Evolutionary conservation across 1,139 yeast genomes (phyloP).

Genomic region (Hemisphaericaspora subhashii): DNA sequence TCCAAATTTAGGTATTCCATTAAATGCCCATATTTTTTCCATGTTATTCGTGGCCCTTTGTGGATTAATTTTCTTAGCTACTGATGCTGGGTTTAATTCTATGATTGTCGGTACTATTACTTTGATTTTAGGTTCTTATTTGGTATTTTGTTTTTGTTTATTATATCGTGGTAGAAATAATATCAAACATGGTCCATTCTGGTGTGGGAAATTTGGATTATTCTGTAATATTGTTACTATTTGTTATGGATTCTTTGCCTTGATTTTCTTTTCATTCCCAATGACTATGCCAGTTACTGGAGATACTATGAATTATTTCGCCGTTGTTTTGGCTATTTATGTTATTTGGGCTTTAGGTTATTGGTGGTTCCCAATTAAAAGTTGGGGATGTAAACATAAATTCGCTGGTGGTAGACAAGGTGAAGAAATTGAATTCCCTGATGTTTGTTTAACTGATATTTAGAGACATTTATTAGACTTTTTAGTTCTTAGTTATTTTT

Average conservation of each 20-base stretch:
- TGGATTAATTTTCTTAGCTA: slow-evolving; percentile 42
- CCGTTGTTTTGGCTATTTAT: slow-evolving; percentile 62
- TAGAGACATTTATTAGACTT: background rate
- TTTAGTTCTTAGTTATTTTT: background rate
- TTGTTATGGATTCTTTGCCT: slow-evolving; percentile 59
- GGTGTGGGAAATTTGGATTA: slow-evolving; percentile 58
- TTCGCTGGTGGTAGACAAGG: slow-evolving; percentile 48
- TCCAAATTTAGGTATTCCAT: slow-evolving; percentile 44
- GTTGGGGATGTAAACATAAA: slow-evolving; percentile 37
- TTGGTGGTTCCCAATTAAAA: slow-evolving; percentile 54
- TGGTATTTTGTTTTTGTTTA: slow-evolving; percentile 49
- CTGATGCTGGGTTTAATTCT: slow-evolving; percentile 46
- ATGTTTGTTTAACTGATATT: slow-evolving; percentile 34
- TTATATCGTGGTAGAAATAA: slow-evolving; percentile 57
- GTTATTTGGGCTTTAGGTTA: slow-evolving; percentile 52
- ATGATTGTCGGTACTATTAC: slow-evolving; percentile 49
- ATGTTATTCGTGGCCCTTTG: slow-evolving; percentile 39
- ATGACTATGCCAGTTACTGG: slow-evolving; percentile 61
- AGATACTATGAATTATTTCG: slow-evolving; percentile 68
- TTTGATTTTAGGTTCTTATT: slow-evolving; percentile 41
- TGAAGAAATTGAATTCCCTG: slow-evolving; percentile 49
- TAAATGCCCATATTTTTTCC: slow-evolving; percentile 46
- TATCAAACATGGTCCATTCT: slow-evolving; percentile 66
- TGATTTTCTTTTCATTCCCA: slow-evolving; percentile 70
- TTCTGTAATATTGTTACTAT: slow-evolving; percentile 56